Base-by-base conservation (phyloP, 208 protist genomes). In the Entamoeba histolytica region DNA sequence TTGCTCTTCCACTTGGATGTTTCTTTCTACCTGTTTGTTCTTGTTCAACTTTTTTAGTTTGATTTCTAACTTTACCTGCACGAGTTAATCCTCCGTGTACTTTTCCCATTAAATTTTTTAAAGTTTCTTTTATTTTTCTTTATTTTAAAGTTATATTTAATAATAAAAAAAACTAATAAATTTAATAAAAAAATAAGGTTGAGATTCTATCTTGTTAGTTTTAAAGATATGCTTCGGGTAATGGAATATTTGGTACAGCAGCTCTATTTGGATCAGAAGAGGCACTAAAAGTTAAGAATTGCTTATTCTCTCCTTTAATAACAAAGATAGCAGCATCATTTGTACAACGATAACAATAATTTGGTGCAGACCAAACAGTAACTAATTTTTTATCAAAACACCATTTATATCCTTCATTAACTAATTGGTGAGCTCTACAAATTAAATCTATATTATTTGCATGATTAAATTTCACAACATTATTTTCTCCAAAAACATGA, bases 401-500 rank as follows among this genome's bases (percentile, higher is more conserved):
- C 55, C 94, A 92, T 55, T 51, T 92, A 95, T 98, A 98, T 8
- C 98, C 98, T 93, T 98, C 97, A 97, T 98, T 97, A n/a, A 98
- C 97, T 39, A 99, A 95, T 95, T 99, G 97, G 94, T 99, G 98
- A 10, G 98, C 95, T 23, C 95, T 61, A 73, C 47, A 87, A 28
- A 95, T 94, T 3, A 95, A 23, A 7, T 31, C 50, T 4, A 95
- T 12, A 12, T 49, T 61, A 52, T 95, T 95, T 14, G 49, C 47
- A 15, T 47, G n/a, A 8, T 31, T 49, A 50, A 95, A 95, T 4
- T 94, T 73, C 19, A 92, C 91, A 23, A 99, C 98, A 1, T 99
- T 97, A 94, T 99, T 97, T 57, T 96, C 97, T 61, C 99, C 99
- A 96, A 99, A 99, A 31, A 99, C 96, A 94, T 98, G 99, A 5